Evolutionary conservation across 148 eudicot species (phyloP).

Genomic region (Persicaria tinctoria): DNA sequence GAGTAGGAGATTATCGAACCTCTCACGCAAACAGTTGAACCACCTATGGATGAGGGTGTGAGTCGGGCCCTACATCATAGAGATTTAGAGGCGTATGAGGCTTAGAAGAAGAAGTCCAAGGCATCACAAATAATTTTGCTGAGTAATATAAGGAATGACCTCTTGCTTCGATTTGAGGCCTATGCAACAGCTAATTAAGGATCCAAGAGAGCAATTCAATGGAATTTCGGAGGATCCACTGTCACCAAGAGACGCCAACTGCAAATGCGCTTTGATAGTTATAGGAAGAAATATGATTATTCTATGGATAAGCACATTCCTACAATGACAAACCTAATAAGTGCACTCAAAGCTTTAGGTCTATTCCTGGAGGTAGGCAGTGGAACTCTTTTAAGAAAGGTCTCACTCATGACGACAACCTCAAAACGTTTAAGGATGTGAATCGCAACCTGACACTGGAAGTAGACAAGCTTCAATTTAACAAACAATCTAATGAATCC

Average conservation of each 20-base stretch:
- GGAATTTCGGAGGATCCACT: neutral
- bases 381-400: neutral
- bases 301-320: neutral
- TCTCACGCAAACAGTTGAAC: no score
- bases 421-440: neutral
- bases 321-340: neutral
- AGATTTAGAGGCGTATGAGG: no score
- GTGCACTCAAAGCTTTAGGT: neutral
- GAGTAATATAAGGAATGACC: no score
- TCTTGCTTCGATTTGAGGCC: no score
- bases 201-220: no score
- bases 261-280: neutral
- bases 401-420: neutral
- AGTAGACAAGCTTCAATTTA: neutral
- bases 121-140: no score
- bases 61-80: no score
- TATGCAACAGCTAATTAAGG: no score
- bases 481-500: no score
- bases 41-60: no score
- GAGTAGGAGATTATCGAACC: neutral
- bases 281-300: neutral
- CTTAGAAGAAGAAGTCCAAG: no score
- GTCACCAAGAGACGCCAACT: neutral
- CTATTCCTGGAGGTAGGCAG: neutral
- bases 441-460: neutral